Percentiles rank a stretch among this genome's conserved stretches.
phyloP scores from a whole-genome alignment of 495 filamentous ascomycete species.

The Cryomyces antarcticus region DNA sequence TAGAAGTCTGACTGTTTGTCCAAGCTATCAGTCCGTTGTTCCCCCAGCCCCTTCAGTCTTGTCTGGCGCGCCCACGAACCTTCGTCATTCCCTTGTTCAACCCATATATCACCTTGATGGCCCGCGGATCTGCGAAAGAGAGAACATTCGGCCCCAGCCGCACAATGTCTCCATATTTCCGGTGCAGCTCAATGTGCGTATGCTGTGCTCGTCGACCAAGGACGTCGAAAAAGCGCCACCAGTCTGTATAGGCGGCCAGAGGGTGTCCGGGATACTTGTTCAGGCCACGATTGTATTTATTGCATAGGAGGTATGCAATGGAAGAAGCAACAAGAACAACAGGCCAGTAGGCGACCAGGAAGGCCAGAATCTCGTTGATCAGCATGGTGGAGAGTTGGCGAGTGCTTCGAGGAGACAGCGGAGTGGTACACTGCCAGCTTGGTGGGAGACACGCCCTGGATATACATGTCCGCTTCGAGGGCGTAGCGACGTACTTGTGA shows the following conservation, averaged over 20 bases:
- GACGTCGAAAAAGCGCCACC: conserved; percentile 38
- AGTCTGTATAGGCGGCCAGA: conserved; percentile 25
- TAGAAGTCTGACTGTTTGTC: conserved; percentile 46
- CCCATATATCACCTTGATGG: conserved; percentile 57
- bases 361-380: no score
- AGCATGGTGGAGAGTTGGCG: no score
- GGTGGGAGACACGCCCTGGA: no score
- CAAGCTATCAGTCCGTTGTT: conserved; percentile 34
- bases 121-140: conserved; percentile 44
- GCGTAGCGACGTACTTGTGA: no score
- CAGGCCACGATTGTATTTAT: conserved; percentile 37
- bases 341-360: conserved; percentile 26
- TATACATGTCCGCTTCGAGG: no score
- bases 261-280: conserved; percentile 48
- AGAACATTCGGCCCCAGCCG: conserved; percentile 47
- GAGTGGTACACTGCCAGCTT: no score
- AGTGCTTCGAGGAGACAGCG: no score
- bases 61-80: conserved; percentile 14
- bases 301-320: conserved; percentile 27
- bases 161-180: conserved; percentile 50
- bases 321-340: conserved; percentile 14
- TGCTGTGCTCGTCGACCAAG: conserved; percentile 38
- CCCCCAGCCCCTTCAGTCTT: no score
- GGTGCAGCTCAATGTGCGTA: conserved; percentile 45
- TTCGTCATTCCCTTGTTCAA: conserved; percentile 68